phyloP scores from a whole-genome alignment of 768 basidiomycete species.

The Termitomyces sp. region DNA sequence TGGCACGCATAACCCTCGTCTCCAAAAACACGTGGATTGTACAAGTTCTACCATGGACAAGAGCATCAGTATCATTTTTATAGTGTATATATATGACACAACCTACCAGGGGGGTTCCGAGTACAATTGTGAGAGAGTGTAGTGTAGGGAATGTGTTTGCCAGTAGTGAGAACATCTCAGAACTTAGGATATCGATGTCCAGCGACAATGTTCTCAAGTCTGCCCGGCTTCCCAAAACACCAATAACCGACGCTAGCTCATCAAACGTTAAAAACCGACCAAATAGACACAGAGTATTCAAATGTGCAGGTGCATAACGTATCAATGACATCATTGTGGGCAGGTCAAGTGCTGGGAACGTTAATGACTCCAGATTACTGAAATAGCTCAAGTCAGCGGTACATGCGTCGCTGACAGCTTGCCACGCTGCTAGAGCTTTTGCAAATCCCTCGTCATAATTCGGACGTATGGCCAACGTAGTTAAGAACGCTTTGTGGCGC shows the following conservation, averaged over 20 bases:
- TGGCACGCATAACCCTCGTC: not conserved
- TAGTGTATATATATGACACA: not conserved
- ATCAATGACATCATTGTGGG: conserved; percentile 19
- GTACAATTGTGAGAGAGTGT: conserved; percentile 19
- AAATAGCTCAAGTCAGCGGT: conserved; percentile 6
- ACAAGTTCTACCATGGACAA: not conserved
- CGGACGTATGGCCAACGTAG: conserved; percentile 19
- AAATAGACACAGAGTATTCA: conserved; percentile 20
- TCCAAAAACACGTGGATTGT: not conserved
- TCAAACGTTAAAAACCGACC: conserved; percentile 18
- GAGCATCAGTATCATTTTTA: not conserved
- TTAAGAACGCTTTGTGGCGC: conserved; percentile 16
- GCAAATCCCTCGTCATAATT: not conserved
- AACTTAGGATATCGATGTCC: conserved; percentile 16
- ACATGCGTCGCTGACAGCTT: conserved; percentile 1
- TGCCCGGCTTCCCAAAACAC: conserved; percentile 18
- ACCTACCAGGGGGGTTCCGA: conserved; percentile 4
- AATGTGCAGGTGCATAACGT: conserved; percentile 19
- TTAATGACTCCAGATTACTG: conserved; percentile 17
- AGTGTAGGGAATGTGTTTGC: conserved; percentile 19
- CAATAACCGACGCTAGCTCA: conserved; percentile 21
- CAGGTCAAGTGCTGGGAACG: conserved; percentile 18
- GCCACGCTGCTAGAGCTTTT: conserved; percentile 4
- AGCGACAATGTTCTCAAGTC: conserved; percentile 20
- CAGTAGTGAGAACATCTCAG: conserved; percentile 16